These are phyloP conservation scores for Prosopis cineraria DNA, from an alignment of 306 rosid genomes.

Conservation along the genomic window DNA sequence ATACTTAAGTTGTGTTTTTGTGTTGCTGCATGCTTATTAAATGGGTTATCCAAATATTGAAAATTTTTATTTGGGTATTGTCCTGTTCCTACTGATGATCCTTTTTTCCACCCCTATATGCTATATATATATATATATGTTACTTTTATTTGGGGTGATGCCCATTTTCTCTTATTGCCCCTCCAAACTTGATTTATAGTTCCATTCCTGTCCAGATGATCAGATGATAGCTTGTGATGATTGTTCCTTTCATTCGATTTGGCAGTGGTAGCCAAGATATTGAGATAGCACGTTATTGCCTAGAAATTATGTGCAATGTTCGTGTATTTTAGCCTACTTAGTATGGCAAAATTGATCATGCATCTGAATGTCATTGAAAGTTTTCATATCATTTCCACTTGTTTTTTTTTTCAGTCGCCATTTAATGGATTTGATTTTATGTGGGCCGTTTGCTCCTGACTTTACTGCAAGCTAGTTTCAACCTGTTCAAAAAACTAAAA, in stretches of 20 bases:
- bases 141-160: too few species aligned
- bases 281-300: not conserved
- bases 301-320: not conserved
- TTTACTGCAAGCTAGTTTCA: not conserved
- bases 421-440: not conserved
- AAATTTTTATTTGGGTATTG: slow-evolving; percentile 30
- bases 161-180: not conserved
- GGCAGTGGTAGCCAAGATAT: not conserved
- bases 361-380: not conserved
- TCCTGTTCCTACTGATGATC: slow-evolving; percentile 16
- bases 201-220: not conserved
- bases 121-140: too few species aligned
- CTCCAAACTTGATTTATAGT: not conserved
- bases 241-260: not conserved
- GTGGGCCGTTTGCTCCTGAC: not conserved
- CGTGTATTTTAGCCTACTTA: not conserved
- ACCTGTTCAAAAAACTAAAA: not conserved
- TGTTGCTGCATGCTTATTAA: slow-evolving; percentile 1
- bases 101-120: too few species aligned
- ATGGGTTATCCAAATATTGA: not conserved
- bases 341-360: not conserved
- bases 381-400: not conserved
- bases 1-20: not conserved
- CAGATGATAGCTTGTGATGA: not conserved
- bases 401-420: not conserved